A percentile compares a stretch with the other conserved stretches of the same genome.
These are phyloP conservation scores for Plectranthus barbatus DNA, from an alignment of 257 asterid species.

Conservation along the genomic window DNA sequence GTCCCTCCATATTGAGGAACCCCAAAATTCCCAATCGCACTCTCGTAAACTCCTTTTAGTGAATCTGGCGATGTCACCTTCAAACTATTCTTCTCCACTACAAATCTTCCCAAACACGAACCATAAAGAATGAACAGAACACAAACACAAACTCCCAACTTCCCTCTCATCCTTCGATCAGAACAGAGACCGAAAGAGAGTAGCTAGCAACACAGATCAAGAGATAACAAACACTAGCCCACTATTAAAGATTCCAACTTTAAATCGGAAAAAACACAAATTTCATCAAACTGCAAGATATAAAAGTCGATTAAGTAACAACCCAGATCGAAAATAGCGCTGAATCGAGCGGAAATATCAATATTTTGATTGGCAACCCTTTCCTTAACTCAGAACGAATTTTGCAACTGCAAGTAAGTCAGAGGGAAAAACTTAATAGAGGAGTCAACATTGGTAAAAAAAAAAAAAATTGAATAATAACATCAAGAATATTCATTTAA, in stretches of 20 bases:
- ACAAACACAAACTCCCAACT: conserved; percentile 26
- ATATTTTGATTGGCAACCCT: background rate
- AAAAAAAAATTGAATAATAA: background rate
- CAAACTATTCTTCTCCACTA: conserved; percentile 92
- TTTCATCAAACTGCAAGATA: background rate
- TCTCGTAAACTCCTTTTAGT: conserved; percentile 58
- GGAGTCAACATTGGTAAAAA: conserved; percentile 21
- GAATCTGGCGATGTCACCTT: conserved; percentile 74
- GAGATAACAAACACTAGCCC: background rate
- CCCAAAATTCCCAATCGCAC: conserved; percentile 97
- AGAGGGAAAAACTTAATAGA: background rate
- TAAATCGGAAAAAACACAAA: background rate
- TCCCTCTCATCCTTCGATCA: conserved; percentile 42
- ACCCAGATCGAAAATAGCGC: conserved; percentile 14
- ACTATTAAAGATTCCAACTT: conserved; percentile 9
- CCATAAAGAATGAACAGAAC: conserved; percentile 42
- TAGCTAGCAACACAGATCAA: conserved; percentile 10
- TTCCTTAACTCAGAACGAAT: background rate
- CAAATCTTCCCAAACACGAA: conserved; percentile 68
- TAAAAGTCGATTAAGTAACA: conserved; percentile 2
- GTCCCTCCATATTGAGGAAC: conserved; percentile 95
- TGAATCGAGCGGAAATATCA: conserved; percentile 15
- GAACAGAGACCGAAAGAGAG: background rate
- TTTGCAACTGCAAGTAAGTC: background rate
- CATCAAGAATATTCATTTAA: too few relatives aligned